These are phyloP conservation scores for Saussurea involucrata DNA, from an alignment of 129 eudicot genomes.

Conservation along the genomic window DNA sequence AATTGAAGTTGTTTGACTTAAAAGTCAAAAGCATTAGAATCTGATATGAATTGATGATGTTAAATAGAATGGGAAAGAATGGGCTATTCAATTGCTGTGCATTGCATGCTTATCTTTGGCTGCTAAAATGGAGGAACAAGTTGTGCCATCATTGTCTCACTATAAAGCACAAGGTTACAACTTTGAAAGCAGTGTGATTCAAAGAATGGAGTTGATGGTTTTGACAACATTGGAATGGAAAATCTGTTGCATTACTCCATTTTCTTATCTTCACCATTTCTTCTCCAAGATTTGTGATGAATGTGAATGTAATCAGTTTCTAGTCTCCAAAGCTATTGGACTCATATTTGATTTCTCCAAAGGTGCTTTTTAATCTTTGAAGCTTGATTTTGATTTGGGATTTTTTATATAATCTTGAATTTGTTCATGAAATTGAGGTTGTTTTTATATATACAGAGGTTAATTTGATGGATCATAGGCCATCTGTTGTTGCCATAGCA, in stretches of 20 bases:
- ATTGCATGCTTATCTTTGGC: constrained; percentile 83
- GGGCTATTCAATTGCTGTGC: constrained; percentile 58
- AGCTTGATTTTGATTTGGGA: neutral
- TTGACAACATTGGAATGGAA: constrained; percentile 64
- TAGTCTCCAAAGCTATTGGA: constrained; percentile 35
- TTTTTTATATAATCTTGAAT: neutral
- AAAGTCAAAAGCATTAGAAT: constrained; percentile 6
- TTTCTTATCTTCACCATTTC: constrained; percentile 59
- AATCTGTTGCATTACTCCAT: constrained; percentile 61
- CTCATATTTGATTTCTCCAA: constrained; percentile 40
- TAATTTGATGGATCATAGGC: constrained; percentile 52
- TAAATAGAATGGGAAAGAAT: constrained; percentile 39
- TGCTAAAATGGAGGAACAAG: constrained; percentile 72
- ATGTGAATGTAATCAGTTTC: constrained; percentile 17
- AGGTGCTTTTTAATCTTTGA: constrained; percentile 36
- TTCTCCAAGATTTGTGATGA: constrained; percentile 36
- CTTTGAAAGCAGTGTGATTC: constrained; percentile 36
- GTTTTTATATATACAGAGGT: constrained; percentile 45
- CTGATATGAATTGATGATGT: constrained; percentile 13
- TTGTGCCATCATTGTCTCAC: constrained; percentile 38
- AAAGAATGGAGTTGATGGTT: constrained; percentile 70
- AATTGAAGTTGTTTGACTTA: neutral
- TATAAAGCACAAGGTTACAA: constrained; percentile 33
- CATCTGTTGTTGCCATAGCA: constrained; percentile 73
- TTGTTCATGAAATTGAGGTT: neutral